phyloP scores from a whole-genome alignment of 805 yeast genomes.

The Cyberlindnera amylophila region DNA sequence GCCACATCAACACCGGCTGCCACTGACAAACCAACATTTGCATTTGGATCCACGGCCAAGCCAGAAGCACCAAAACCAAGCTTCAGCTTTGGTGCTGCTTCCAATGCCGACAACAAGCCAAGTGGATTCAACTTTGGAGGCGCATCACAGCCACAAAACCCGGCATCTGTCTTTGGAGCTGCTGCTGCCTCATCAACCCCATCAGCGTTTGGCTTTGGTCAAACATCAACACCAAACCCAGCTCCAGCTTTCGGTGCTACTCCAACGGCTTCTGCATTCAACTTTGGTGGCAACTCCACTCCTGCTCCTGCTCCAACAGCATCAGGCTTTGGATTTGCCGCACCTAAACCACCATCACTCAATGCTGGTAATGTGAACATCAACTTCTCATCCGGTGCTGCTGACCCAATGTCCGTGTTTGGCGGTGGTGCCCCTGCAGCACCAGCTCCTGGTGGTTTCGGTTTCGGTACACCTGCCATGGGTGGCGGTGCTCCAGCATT shows the following conservation, averaged over 20 bases:
- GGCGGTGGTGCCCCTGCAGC: constrained; percentile 10
- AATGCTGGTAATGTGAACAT: constrained; percentile 13
- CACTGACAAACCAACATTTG: constrained; percentile 2
- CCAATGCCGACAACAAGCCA: constrained; percentile 4
- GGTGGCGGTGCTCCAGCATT: constrained; percentile 9
- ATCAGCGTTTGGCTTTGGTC: constrained; percentile 15
- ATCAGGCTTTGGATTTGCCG: constrained; percentile 13
- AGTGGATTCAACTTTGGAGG: constrained; percentile 21
- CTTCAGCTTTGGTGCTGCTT: constrained; percentile 20
- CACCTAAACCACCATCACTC: constrained; percentile 12
- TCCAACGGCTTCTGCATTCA: constrained; percentile 13
- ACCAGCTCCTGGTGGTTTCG: constrained; percentile 5
- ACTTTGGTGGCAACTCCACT: constrained; percentile 15
- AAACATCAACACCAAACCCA: constrained; percentile 12
- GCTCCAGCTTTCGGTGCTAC: constrained; percentile 16
- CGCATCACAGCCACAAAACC: constrained; percentile 20
- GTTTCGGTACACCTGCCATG: constrained; percentile 10
- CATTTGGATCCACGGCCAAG: neutral
- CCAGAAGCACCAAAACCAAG: neutral
- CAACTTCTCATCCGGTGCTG: constrained; percentile 8
- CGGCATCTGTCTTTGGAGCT: constrained; percentile 18
- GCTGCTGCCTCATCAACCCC: constrained; percentile 8
- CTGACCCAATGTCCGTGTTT: constrained; percentile 13
- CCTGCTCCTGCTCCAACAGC: constrained; percentile 9
- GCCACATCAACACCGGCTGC: constrained; percentile 10